These are phyloP conservation scores for Sphaerobolus stellatus DNA, from an alignment of 1,284 basidiomycete species.

Conservation along the genomic window DNA sequence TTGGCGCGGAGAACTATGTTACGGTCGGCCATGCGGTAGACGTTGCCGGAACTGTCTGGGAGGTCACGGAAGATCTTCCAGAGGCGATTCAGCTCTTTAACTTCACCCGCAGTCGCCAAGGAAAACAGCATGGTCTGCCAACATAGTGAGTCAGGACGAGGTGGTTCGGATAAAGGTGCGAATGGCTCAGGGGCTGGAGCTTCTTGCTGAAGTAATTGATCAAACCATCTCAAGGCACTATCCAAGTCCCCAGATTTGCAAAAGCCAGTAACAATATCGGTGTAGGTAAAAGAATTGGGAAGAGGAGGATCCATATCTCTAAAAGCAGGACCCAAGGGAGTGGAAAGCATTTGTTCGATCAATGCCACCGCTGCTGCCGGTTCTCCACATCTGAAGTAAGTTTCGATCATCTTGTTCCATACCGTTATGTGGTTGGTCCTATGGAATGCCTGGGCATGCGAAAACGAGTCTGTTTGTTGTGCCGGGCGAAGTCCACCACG, in stretches of 20 bases:
- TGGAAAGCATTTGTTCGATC: constrained; percentile 72
- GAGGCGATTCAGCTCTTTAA: constrained; percentile 57
- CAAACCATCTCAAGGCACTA: constrained; percentile 72
- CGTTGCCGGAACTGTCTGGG: constrained; percentile 35
- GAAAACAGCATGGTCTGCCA: constrained; percentile 56
- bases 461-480: background rate
- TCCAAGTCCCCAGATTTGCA: constrained; percentile 57
- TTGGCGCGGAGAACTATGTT: constrained; percentile 41
- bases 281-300: constrained; percentile 63
- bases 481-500: constrained; percentile 23
- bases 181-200: constrained; percentile 36
- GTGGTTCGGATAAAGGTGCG: constrained; percentile 40
- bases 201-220: constrained; percentile 54
- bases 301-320: constrained; percentile 47
- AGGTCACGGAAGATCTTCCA: constrained; percentile 40
- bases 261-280: constrained; percentile 68
- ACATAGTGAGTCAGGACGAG: constrained; percentile 50
- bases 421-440: constrained; percentile 45
- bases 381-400: constrained; percentile 68
- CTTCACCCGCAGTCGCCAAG: constrained; percentile 46
- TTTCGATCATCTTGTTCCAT: constrained; percentile 76
- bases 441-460: background rate
- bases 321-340: constrained; percentile 38
- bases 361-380: constrained; percentile 65
- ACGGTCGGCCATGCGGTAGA: constrained; percentile 33